These are phyloP conservation scores for Globisporangium middletonii DNA, from an alignment of 352 stramenopile genomes.

Conservation along the genomic window DNA sequence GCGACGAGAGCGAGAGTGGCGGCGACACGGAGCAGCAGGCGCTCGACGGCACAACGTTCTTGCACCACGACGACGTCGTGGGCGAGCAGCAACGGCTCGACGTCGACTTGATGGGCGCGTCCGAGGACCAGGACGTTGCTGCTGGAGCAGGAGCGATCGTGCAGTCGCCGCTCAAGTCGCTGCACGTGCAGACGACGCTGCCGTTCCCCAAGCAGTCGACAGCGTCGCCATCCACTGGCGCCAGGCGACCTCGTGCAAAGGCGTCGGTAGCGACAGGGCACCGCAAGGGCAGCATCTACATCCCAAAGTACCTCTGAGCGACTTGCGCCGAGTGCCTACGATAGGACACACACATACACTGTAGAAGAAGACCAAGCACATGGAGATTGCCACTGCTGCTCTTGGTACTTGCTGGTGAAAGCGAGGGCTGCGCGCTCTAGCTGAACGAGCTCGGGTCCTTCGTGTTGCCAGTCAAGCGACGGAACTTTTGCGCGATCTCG, in stretches of 20 bases:
- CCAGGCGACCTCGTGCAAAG: too few species aligned
- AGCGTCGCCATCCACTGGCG: too few species aligned
- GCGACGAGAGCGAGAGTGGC: slow-evolving; percentile 1
- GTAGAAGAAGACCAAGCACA: neutral
- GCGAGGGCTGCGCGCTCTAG: slow-evolving; percentile 19
- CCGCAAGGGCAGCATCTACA: slow-evolving; percentile 8
- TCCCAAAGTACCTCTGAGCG: slow-evolving; percentile 15
- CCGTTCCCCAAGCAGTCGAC: too few species aligned
- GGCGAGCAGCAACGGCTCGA: slow-evolving; percentile 1
- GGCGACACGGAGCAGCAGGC: slow-evolving; percentile 4
- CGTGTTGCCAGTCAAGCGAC: slow-evolving; percentile 70
- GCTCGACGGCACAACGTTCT: slow-evolving; percentile 4
- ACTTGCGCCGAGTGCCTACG: neutral
- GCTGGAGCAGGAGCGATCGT: too few species aligned
- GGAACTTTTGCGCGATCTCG: slow-evolving; percentile 82
- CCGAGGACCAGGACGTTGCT: neutral
- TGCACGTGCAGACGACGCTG: too few species aligned
- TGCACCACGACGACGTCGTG: slow-evolving; percentile 14
- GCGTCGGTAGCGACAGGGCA: neutral
- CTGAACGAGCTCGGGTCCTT: slow-evolving; percentile 83
- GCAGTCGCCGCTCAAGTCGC: too few species aligned
- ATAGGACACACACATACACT: neutral
- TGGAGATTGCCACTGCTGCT: neutral
- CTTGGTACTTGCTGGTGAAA: neutral
- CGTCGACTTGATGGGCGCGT: slow-evolving; percentile 1